Conservation (phyloP, 257 asterid species). For the Osmanthus fragrans region DNA sequence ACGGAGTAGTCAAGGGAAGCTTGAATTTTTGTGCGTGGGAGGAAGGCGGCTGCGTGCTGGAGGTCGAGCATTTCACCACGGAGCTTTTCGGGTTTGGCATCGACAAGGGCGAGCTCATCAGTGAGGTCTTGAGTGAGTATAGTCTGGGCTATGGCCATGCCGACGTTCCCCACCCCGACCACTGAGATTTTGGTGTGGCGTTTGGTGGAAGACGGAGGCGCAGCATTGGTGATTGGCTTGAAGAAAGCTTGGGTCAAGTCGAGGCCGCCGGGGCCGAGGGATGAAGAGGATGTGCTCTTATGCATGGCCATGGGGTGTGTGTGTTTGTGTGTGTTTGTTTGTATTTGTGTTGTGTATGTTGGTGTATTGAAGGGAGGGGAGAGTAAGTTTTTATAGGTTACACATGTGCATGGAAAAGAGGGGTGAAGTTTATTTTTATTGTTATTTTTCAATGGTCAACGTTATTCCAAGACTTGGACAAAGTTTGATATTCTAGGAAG, state of each 20-base stretch:
- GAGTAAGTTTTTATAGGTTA: not conserved
- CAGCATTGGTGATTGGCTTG: slow-evolving; percentile 45
- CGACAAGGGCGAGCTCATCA: slow-evolving; percentile 75
- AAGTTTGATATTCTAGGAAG: too few relatives aligned
- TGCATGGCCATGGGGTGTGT: slow-evolving; percentile 34
- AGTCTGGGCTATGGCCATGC: slow-evolving; percentile 96
- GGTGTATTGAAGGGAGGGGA: not conserved
- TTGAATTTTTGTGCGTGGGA: slow-evolving; percentile 72
- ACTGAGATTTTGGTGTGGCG: slow-evolving; percentile 79
- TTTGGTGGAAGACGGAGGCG: slow-evolving; percentile 45
- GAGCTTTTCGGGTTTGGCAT: slow-evolving; percentile 68
- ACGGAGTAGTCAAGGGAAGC: slow-evolving; percentile 65
- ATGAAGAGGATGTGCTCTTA: slow-evolving; percentile 52
- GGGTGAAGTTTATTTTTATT: not conserved
- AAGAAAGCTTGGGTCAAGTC: slow-evolving; percentile 62
- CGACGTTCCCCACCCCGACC: slow-evolving; percentile 87
- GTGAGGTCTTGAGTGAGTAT: slow-evolving; percentile 84
- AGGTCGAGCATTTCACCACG: slow-evolving; percentile 93
- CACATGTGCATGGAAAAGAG: not conserved
- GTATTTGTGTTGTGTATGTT: too few relatives aligned
- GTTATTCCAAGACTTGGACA: too few relatives aligned
- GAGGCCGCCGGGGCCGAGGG: slow-evolving; percentile 81
- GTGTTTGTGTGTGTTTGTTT: not conserved
- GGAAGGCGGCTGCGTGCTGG: slow-evolving; percentile 94
- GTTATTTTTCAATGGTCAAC: not conserved